Evolutionary conservation across 2,329 filamentous ascomycete species (phyloP).

Genomic region (Phialocephala sp.): DNA sequence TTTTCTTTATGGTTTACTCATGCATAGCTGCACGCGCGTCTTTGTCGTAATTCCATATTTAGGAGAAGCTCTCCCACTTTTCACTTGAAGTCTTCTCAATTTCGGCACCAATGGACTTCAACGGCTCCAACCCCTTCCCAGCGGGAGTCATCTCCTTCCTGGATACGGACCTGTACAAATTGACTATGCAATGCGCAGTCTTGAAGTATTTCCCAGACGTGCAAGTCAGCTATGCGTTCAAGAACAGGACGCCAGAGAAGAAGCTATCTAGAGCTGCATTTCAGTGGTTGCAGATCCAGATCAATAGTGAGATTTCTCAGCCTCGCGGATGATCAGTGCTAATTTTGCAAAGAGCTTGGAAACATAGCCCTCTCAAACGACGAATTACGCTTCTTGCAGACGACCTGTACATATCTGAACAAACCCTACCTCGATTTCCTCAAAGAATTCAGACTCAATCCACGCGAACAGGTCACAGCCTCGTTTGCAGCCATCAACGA

Average conservation of each 20-base stretch:
- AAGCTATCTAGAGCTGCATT: conserved; percentile 84
- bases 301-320: conserved; percentile 64
- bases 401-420: conserved; percentile 81
- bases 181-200: conserved; percentile 98
- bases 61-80: background rate
- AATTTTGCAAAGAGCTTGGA: conserved; percentile 69
- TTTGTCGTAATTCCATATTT: conserved; percentile 6
- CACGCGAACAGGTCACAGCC: conserved; percentile 77
- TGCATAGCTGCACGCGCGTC: conserved; percentile 9
- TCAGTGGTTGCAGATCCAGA: conserved; percentile 83
- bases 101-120: conserved; percentile 61
- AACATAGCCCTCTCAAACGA: conserved; percentile 80
- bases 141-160: conserved; percentile 83
- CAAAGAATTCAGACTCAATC: conserved; percentile 79
- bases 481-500: conserved; percentile 58
- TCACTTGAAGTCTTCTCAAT: background rate
- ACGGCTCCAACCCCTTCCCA: conserved; percentile 68
- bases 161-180: conserved; percentile 83
- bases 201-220: conserved; percentile 87
- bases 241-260: conserved; percentile 94
- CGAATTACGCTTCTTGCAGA: conserved; percentile 79
- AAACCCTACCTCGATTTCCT: conserved; percentile 81
- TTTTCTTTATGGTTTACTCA: conserved; percentile 8
- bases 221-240: conserved; percentile 90
- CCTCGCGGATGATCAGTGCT: conserved; percentile 30